A percentile compares a stretch with the other conserved stretches of the same genome.
These are phyloP conservation scores for Hygrophorus russula DNA, from an alignment of 768 basidiomycete species.

Conservation along the genomic window DNA sequence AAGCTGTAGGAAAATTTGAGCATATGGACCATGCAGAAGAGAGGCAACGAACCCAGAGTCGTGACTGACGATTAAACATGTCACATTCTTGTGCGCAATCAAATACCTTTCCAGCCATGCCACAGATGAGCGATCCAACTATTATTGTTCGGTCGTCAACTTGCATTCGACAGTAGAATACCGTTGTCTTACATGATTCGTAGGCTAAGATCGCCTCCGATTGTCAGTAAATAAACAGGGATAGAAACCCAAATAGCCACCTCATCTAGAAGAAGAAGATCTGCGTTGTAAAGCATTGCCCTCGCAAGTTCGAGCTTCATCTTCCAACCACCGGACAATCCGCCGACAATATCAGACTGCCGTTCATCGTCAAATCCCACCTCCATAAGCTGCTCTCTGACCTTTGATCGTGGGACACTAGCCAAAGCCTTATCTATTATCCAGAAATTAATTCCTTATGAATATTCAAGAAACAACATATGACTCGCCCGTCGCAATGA, in stretches of 20 bases:
- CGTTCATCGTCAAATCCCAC: slow-evolving; percentile 87
- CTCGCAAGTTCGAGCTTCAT: slow-evolving; percentile 96
- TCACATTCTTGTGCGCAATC: slow-evolving; percentile 68
- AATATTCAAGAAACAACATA: neutral
- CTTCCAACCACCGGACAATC: slow-evolving; percentile 96
- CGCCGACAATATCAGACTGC: slow-evolving; percentile 78
- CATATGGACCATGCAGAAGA: slow-evolving; percentile 2
- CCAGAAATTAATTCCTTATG: slow-evolving; percentile 2
- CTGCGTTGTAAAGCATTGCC: slow-evolving; percentile 94
- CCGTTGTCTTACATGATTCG: slow-evolving; percentile 64
- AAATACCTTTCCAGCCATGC: slow-evolving; percentile 89
- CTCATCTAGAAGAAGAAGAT: slow-evolving; percentile 79
- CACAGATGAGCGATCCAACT: slow-evolving; percentile 80
- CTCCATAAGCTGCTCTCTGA: slow-evolving; percentile 68
- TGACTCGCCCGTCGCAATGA: slow-evolving; percentile 68
- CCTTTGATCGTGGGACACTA: slow-evolving; percentile 52
- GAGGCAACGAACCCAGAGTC: slow-evolving; percentile 70
- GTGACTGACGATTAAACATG: slow-evolving; percentile 91
- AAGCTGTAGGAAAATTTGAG: slow-evolving; percentile 40
- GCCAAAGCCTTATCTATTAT: slow-evolving; percentile 56
- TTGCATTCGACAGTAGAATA: slow-evolving; percentile 6
- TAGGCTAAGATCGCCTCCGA: slow-evolving; percentile 42
- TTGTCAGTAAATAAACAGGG: slow-evolving; percentile 4
- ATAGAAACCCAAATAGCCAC: slow-evolving; percentile 22
- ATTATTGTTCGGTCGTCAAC: slow-evolving; percentile 7